Conservation (phyloP, 148 eudicot species). For the Dianthus caryophyllus region DNA sequence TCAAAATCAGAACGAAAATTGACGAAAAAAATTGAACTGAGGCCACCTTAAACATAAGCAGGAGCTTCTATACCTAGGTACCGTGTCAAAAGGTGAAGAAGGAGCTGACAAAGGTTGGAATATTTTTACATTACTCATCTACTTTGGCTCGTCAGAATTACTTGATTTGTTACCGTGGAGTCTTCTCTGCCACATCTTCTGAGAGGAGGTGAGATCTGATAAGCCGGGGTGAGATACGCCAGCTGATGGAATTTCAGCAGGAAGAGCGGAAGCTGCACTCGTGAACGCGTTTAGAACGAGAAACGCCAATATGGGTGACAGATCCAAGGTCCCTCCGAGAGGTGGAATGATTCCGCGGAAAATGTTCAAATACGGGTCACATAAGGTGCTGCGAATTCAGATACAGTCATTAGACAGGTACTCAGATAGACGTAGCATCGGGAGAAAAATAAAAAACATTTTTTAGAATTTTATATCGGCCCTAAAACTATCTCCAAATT, state of each 20-base stretch:
- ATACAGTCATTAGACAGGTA: background rate
- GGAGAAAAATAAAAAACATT: no score
- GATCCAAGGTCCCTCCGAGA: slow-evolving; percentile 87
- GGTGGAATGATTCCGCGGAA: slow-evolving; percentile 95
- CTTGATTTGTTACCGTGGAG: slow-evolving; percentile 34
- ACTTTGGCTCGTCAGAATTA: slow-evolving; percentile 25
- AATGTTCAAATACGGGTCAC: slow-evolving; percentile 96
- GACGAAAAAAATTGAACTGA: background rate
- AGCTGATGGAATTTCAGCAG: slow-evolving; percentile 83
- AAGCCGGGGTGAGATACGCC: slow-evolving; percentile 21
- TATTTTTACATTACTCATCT: slow-evolving; percentile 6
- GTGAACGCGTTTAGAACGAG: slow-evolving; percentile 79
- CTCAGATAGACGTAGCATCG: background rate
- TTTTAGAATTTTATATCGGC: no score
- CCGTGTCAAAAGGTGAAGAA: background rate
- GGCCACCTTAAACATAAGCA: background rate
- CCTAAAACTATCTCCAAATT: no score
- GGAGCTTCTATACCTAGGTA: background rate
- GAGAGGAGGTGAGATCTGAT: slow-evolving; percentile 45
- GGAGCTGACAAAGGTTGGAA: background rate
- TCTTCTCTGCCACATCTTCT: slow-evolving; percentile 67
- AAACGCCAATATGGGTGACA: slow-evolving; percentile 92
- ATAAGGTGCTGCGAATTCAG: slow-evolving; percentile 65
- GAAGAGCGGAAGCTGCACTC: slow-evolving; percentile 85
- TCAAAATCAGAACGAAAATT: background rate